Base-by-base conservation (phyloP, 1,139 yeast species). In the Taphrina communis region DNA sequence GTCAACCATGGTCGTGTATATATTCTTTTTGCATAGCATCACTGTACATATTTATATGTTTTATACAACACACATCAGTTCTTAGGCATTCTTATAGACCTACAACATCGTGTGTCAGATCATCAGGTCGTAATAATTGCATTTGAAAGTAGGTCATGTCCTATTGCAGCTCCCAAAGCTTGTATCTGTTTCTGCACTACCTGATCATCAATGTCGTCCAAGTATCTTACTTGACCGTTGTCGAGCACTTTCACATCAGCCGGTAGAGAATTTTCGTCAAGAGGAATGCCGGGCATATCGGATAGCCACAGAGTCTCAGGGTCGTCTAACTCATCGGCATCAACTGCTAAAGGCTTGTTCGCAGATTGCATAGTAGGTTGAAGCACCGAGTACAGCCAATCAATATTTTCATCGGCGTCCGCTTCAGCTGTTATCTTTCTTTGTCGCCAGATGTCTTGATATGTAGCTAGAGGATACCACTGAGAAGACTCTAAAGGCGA, bases 1-100 rank as follows among this genome's bases (percentile, higher is more conserved):
- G 31, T 25, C 31, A 25, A 17, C 17, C 31, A 25, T 25, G 31
- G 6, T 21, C 8, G n/a, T 50, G 53, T 50, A 50, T 9, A 50
- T 50, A 44, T 21, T 50, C 31, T 50, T 50, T 9, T 21, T 50
- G 53, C 53, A 50, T 50, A 50, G 53, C 53, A 50, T 8, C 1
- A 19, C 9, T 50, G 53, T 50, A 46, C 25, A 46, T 14, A 46
- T 8, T 3, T 11, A 3, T n/a, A 46, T 46, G 19, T 5, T 46
- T 1, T 12, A 21, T 8, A 50, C 9, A 50, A 2, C 48, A 44
- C n/a, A 44, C 48, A 44, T 14, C 42, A 39, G 4, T 25, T 25
- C 31, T 39, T 14, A 39, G 11, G 19, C 52, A 17, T 21, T 12
- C 9, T 50, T 36, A 31, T 50, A 31, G 19, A 6, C 12, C 7